Evolutionary conservation across 1,139 yeast genomes (phyloP).

Genomic region (Suhomyces bribrorum): DNA sequence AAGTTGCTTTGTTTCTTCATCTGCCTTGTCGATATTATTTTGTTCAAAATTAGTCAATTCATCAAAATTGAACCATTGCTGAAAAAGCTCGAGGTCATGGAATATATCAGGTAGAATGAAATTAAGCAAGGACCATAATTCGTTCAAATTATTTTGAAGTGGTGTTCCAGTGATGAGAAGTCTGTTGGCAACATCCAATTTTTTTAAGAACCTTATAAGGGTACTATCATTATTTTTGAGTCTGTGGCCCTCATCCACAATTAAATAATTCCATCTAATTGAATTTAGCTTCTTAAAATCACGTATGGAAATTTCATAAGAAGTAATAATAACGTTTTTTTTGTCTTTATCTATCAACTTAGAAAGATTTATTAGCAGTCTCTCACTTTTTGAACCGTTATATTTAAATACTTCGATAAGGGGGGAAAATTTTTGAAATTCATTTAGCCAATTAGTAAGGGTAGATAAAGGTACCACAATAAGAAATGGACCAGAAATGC

Average conservation of each 20-base stretch:
- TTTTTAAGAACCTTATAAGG: slow-evolving; percentile 69
- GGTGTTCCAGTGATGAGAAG: slow-evolving; percentile 91
- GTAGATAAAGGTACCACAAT: slow-evolving; percentile 89
- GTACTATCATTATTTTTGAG: slow-evolving; percentile 80
- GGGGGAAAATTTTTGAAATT: slow-evolving; percentile 75
- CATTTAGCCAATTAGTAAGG: slow-evolving; percentile 79
- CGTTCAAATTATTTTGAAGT: slow-evolving; percentile 82
- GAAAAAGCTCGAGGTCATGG: slow-evolving; percentile 83
- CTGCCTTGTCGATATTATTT: slow-evolving; percentile 22
- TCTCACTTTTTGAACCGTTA: slow-evolving; percentile 60
- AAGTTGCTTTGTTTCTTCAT: slow-evolving; percentile 36
- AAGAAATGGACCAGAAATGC: slow-evolving; percentile 79
- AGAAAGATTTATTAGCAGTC: slow-evolving; percentile 41
- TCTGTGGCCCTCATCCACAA: slow-evolving; percentile 96
- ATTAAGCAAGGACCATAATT: slow-evolving; percentile 86
- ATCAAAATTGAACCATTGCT: slow-evolving; percentile 89
- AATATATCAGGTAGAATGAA: slow-evolving; percentile 91
- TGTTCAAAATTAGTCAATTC: slow-evolving; percentile 47
- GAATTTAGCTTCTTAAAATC: slow-evolving; percentile 58
- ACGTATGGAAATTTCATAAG: slow-evolving; percentile 76
- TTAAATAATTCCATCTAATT: slow-evolving; percentile 74
- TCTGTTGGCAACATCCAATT: slow-evolving; percentile 65
- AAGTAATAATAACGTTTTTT: slow-evolving; percentile 63
- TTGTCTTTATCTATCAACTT: slow-evolving; percentile 4
- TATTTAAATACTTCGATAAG: slow-evolving; percentile 61